Percentiles rank a stretch among this genome's conserved stretches.
phyloP scores from a whole-genome alignment of 345 rosid species.

The Clausena lansium region DNA sequence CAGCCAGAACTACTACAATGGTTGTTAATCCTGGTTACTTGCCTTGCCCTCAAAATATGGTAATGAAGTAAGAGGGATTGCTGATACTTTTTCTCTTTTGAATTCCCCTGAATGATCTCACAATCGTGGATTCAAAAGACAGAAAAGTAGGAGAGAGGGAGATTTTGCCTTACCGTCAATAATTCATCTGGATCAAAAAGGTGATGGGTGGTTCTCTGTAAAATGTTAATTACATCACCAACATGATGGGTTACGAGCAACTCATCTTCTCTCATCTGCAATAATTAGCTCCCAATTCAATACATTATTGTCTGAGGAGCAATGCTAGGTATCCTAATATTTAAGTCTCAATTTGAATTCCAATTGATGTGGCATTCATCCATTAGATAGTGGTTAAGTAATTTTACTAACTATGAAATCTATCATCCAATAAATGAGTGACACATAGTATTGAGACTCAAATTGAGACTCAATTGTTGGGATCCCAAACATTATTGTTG shows the following conservation, averaged over 20 bases:
- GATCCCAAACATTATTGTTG: no score
- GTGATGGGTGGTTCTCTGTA: slow-evolving; percentile 86
- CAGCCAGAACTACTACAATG: not conserved
- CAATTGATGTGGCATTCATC: no score
- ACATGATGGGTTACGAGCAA: slow-evolving; percentile 87
- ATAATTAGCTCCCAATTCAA: not conserved
- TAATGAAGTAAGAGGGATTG: not conserved
- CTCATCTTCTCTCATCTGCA: slow-evolving; percentile 94
- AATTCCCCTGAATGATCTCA: not conserved
- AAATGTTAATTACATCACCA: slow-evolving; percentile 81
- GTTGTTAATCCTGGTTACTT: not conserved
- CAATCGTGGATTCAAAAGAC: not conserved
- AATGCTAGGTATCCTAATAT: no score
- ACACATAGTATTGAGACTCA: no score
- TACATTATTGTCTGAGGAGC: no score
- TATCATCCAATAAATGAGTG: no score
- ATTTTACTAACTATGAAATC: no score
- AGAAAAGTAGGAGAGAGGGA: not conserved
- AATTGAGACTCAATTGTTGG: no score
- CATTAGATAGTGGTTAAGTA: no score
- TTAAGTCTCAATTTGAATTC: no score
- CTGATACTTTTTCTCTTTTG: not conserved
- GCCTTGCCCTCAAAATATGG: not conserved
- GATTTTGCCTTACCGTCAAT: slow-evolving; percentile 56
- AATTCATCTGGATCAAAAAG: slow-evolving; percentile 98